Base-by-base conservation (phyloP, 73 alveolate genomes). In the Paramecium biaurelia region DNA sequence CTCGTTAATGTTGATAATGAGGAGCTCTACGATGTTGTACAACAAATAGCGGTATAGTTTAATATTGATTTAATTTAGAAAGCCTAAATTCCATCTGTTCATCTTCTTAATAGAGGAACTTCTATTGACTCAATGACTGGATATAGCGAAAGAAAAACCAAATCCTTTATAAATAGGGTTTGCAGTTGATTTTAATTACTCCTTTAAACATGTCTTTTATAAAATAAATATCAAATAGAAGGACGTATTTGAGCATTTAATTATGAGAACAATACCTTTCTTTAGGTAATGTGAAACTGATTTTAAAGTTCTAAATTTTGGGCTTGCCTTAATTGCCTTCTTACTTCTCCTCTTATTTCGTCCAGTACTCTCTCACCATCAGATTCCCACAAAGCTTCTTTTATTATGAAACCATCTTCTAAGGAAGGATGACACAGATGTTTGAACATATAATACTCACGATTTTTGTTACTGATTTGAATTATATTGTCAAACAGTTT, bases 51-150 rank as follows among this genome's bases (percentile, higher is more conserved):
- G 38, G 86, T 72, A 72, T 72, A 2, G 45, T 67, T 30, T 67
- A 35, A 72, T 72, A 72, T 35, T 35, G 38, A 67, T 37, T 37
- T 34, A 14, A 20, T 72, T 42, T 72, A 72, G 86, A 72, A 72
- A 8, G 56, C 86, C 58, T 35, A 72, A 72, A 72, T 72, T 32
- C 86, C 86, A 30, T 72, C 86, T 72, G 86, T 72, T 34, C 45
- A 38, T 72, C 18, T 38, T 10, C 18, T 72, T n/a, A 72, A 72
- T 23, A 20, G 45, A 9, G 86, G 86, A 72, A 72, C 59, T 15
- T 35, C 38, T 20, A 72, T 35, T 35, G 86, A 72, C 20, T 72
- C 53, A 1, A 72, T 72, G 35, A 72, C 86, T 38, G 86, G 86
- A 30, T 72, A 35, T 38, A 38, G 86, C 12, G 86, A 35, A 21